These are phyloP conservation scores for Chenopodium suecicum DNA, from an alignment of 148 eudicot genomes.

Conservation along the genomic window DNA sequence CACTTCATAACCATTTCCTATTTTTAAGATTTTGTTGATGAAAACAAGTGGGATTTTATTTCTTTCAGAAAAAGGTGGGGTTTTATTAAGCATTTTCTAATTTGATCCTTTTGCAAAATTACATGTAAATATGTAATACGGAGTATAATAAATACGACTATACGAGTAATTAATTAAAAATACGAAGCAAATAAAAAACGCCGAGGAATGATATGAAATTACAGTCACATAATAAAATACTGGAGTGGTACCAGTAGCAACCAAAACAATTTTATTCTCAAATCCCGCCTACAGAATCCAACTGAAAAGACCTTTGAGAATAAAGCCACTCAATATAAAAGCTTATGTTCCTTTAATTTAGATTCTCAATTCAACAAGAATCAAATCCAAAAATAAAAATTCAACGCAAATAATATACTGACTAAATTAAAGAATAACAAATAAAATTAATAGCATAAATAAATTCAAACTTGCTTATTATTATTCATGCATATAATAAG, in stretches of 20 bases:
- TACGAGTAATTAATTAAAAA: too few relatives aligned
- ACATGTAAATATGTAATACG: too few relatives aligned
- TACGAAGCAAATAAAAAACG: too few relatives aligned
- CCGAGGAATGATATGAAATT: too few relatives aligned
- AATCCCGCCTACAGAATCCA: constrained; percentile 34
- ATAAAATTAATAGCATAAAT: neutral
- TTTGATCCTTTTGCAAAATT: too few relatives aligned
- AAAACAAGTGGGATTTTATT: too few relatives aligned
- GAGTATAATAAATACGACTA: too few relatives aligned
- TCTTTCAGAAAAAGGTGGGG: too few relatives aligned
- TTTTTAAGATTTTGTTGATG: too few relatives aligned
- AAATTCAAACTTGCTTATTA: constrained; percentile 8
- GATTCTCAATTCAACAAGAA: constrained; percentile 8
- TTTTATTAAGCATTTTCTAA: too few relatives aligned
- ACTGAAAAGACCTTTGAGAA: constrained; percentile 19
- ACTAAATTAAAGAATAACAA: neutral
- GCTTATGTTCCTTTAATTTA: neutral
- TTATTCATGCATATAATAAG: neutral
- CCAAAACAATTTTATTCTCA: constrained; percentile 16
- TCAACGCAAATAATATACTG: neutral
- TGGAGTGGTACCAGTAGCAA: neutral
- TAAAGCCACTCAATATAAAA: neutral
- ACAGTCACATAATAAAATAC: neutral
- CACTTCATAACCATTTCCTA: too few relatives aligned
- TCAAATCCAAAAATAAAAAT: neutral